Base-by-base conservation (phyloP, 257 asterid genomes). In the Solanum sparsipilum region DNA sequence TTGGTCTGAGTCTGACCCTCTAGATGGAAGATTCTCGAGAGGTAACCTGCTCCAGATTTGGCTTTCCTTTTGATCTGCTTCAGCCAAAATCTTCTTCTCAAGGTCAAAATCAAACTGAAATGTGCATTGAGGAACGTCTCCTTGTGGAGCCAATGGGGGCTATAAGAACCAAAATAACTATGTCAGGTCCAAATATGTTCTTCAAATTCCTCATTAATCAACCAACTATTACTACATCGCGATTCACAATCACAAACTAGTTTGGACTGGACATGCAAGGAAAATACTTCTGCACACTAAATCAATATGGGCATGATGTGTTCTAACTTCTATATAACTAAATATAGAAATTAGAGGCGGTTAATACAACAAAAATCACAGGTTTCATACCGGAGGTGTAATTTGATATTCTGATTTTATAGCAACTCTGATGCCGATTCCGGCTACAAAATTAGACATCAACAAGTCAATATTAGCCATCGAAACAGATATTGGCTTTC, bases 31-130 rank as follows among this genome's bases (percentile, higher is more conserved):
- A 82, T 90, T 92, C 75, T 95, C 98, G 38, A 90, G 86, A 12
- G 94, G 96, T 88, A 95, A 91, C 91, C 95, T 89, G 88, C 93
- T 90, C 99, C 99, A 96, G 82, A 95, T 97, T 23, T 92, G 99
- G 86, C 83, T 94, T 75, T 96, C 99, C 89, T 97, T 96, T 81
- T 6, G 63, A 52, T 91, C 93, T 83, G 98, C 94, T 89, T 97
- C 99, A 27, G 94, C 93, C 36, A 97, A 86, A 88, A 97, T 94
- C 92, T 90, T 93, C 93, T 93, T 96, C 95, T 97, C 99, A 60
- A 96, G 90, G 12, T 96, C 99, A 86, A 96, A 97, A 90, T 96
- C 98, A 39, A 93, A 96, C 83, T 92, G 94, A 90, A 97, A 96
- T 91, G 93, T 93, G 89, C 99, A 95, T 56, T 93, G 86, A 84